Base-by-base conservation (phyloP, 176 grass and related monocot genomes). In the Bromus sterilis region DNA sequence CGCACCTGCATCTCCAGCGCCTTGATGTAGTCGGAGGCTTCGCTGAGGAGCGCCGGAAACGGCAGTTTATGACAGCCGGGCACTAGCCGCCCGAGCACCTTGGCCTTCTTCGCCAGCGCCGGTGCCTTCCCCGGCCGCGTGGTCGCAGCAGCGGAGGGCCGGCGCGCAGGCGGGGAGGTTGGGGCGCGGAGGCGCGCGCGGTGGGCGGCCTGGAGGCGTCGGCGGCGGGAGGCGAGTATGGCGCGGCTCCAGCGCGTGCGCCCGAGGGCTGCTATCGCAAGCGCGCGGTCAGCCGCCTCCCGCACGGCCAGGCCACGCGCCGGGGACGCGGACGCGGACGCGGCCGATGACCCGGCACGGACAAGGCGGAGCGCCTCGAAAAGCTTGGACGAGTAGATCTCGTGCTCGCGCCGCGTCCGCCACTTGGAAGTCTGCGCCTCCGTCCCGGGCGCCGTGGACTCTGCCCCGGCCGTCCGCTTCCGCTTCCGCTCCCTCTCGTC, bases 1-100 rank as follows among this genome's bases (percentile, higher is more conserved):
- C 93, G 91, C 11, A 99, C 93, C 81, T 99, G 96, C 96, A 99
- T 95, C 93, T 99, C 87, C 4, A 99, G 91, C 53, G 96, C 96
- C 31, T 69, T 62, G 58, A 93, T 95, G 89, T 99, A 99, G 81
- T 99, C 96, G 14, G 84, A 88, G 25, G 85, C 80, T 86, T 99
- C 93, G 36, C 80, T 85, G 10, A 95, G 82, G 18, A 99, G 89
- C 39, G 70, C 79, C 48, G 89, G 84, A 39, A 99, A 88, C 34
- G 93, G 49, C 46, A 99, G 85, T 69, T 85, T 95, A 51, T 88
- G 87, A 89, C 96, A 89, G 29, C 96, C 96, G 5, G 93, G 96
- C 29, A 99, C 93, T 5, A 99, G 83, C 49, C 78, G 84, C 31
- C 86, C 91, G 28, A 98, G 91, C 9, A 98, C 89, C 79, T 71